Conservation (phyloP, 1,284 basidiomycete species). For the Sporisorium iseilematis-ciliati region DNA sequence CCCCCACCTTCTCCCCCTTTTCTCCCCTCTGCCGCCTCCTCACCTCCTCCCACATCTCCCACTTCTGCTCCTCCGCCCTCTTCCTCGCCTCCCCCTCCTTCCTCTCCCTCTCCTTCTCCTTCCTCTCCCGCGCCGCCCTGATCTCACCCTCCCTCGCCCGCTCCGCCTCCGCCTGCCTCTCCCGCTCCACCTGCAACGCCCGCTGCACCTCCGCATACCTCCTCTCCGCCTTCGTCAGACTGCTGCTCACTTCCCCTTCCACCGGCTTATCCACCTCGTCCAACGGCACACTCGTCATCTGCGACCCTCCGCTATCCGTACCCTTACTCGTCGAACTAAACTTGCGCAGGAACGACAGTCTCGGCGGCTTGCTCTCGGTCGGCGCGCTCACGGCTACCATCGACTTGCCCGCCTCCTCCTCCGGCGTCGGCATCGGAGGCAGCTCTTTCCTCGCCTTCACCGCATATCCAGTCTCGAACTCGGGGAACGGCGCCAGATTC, state of each 20-base stretch:
- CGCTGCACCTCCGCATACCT: conserved; percentile 55
- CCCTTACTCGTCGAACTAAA: conserved; percentile 33
- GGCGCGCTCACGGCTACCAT: conserved; percentile 35
- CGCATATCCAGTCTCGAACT: conserved; percentile 3
- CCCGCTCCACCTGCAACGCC: conserved; percentile 42
- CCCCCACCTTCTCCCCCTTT: no score
- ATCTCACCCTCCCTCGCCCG: conserved; percentile 30
- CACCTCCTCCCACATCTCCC: conserved; percentile 61
- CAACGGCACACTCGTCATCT: conserved; percentile 18
- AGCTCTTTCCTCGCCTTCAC: conserved; percentile 22
- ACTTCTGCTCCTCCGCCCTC: conserved; percentile 49
- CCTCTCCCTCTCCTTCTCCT: conserved; percentile 45
- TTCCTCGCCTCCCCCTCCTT: conserved; percentile 51
- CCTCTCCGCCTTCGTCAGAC: conserved; percentile 38
- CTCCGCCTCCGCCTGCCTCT: conserved; percentile 54
- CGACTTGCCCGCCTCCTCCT: conserved; percentile 6
- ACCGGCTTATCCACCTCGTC: conserved; percentile 41
- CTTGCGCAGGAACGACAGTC: conserved; percentile 47
- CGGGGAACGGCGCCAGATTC: conserved; percentile 53
- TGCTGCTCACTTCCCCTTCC: conserved; percentile 22
- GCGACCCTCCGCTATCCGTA: conserved; percentile 23
- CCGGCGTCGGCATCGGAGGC: conserved; percentile 43
- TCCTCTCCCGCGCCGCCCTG: conserved; percentile 16
- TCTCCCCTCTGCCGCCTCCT: conserved; percentile 46
- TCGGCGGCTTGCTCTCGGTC: conserved; percentile 29